A percentile compares a stretch with the other conserved stretches of the same genome.
Conservation (phyloP, 768 basidiomycete genomes). For the Auriscalpium microsporum region DNA sequence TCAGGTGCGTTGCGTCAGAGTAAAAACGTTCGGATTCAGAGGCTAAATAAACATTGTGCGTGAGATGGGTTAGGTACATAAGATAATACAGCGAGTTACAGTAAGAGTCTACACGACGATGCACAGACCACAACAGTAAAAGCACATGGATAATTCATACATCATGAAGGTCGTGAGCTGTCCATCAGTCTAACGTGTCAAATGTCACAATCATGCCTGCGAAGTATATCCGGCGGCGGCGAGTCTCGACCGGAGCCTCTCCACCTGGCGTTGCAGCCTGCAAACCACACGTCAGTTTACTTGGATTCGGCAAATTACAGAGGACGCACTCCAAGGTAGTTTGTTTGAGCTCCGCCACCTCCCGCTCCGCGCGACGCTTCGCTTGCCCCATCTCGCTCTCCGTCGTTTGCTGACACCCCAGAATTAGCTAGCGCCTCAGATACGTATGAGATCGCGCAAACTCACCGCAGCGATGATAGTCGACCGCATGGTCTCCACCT, state of each 20-base stretch:
- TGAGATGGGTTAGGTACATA: too few species aligned
- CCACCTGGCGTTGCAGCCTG: not conserved
- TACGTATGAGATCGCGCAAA: conserved; percentile 6
- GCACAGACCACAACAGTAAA: too few species aligned
- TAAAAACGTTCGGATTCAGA: too few species aligned
- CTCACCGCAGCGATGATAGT: conserved; percentile 56
- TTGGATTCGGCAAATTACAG: not conserved
- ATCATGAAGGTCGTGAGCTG: too few species aligned
- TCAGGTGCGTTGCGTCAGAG: too few species aligned
- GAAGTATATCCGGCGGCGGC: too few species aligned
- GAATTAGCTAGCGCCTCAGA: not conserved
- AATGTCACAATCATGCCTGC: too few species aligned
- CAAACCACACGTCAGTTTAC: not conserved
- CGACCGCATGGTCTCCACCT: conserved; percentile 48
- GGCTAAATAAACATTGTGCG: too few species aligned
- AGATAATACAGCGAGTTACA: too few species aligned
- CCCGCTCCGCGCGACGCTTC: conserved; percentile 70
- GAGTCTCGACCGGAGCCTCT: not conserved
- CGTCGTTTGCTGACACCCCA: conserved; percentile 49
- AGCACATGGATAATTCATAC: too few species aligned
- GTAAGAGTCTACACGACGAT: too few species aligned
- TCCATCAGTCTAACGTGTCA: too few species aligned
- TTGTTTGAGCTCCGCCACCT: conserved; percentile 67
- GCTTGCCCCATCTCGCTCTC: conserved; percentile 60
- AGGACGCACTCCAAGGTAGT: conserved; percentile 52